Conservation (phyloP, 768 basidiomycete species). For the Phylloporus sp. region DNA sequence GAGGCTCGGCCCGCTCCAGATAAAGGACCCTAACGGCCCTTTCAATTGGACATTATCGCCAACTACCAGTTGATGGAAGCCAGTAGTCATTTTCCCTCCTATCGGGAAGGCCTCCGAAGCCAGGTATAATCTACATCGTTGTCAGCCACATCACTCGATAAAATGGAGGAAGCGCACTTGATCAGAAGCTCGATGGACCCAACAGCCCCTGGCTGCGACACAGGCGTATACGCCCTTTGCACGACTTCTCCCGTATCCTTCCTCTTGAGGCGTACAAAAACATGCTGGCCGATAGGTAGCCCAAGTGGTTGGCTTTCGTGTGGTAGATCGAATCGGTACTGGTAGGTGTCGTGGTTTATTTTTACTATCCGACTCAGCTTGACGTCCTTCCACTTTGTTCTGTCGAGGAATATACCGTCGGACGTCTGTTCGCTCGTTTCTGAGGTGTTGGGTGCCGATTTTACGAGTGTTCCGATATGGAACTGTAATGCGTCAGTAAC, state of each 20-base stretch:
- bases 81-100: slow-evolving; percentile 52
- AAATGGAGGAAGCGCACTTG: slow-evolving; percentile 34
- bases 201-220: slow-evolving; percentile 38
- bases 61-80: slow-evolving; percentile 41
- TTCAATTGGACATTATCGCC: slow-evolving; percentile 53
- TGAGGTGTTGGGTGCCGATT: background rate
- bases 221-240: slow-evolving; percentile 57
- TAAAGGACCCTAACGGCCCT: slow-evolving; percentile 55
- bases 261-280: slow-evolving; percentile 45
- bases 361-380: slow-evolving; percentile 33
- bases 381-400: slow-evolving; percentile 45
- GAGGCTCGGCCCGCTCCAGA: slow-evolving; percentile 42
- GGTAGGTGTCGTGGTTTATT: slow-evolving; percentile 45
- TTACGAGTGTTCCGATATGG: slow-evolving; percentile 47
- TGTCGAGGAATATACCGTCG: slow-evolving; percentile 36
- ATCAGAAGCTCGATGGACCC: slow-evolving; percentile 52
- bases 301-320: slow-evolving; percentile 41
- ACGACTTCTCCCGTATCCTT: slow-evolving; percentile 41
- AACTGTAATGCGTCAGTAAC: slow-evolving; percentile 23
- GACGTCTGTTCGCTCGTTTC: slow-evolving; percentile 4
- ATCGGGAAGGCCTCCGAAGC: slow-evolving; percentile 31
- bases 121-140: slow-evolving; percentile 37
- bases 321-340: slow-evolving; percentile 48
- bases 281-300: slow-evolving; percentile 55
- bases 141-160: slow-evolving; percentile 4